These are phyloP conservation scores for Leccinum imitatum DNA, from an alignment of 768 basidiomycete genomes.

Conservation along the genomic window DNA sequence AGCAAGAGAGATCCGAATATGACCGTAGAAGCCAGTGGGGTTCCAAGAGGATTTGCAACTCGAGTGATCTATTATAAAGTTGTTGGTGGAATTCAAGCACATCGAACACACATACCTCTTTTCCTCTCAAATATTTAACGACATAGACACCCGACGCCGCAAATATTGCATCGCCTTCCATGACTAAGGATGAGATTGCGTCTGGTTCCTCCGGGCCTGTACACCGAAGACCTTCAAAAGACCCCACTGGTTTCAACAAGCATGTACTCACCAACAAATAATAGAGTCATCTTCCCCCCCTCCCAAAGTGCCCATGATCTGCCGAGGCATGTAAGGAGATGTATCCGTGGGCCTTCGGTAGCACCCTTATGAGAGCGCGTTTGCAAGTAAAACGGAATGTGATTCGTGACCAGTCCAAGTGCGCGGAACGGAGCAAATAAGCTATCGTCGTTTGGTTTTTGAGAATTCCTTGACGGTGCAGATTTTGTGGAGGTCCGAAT, in stretches of 20 bases:
- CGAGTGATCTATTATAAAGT: conserved; percentile 43
- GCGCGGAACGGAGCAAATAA: conserved; percentile 95
- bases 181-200: conserved; percentile 70
- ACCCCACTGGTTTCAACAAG: neutral
- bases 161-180: conserved; percentile 89
- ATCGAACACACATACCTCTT: conserved; percentile 56
- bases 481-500: conserved; percentile 13
- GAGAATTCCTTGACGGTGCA: conserved; percentile 1
- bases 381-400: conserved; percentile 86
- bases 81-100: conserved; percentile 5
- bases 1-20: conserved; percentile 83
- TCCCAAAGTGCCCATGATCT: conserved; percentile 96
- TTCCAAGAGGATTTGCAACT: conserved; percentile 63
- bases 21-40: conserved; percentile 58
- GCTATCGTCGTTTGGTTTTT: conserved; percentile 20
- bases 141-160: conserved; percentile 65
- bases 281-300: conserved; percentile 85
- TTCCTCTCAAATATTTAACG: conserved; percentile 83
- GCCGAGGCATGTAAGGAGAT: conserved; percentile 85
- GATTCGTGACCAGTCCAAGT: conserved; percentile 90
- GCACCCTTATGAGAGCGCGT: conserved; percentile 82
- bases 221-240: conserved; percentile 6
- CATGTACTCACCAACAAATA: conserved; percentile 81
- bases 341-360: conserved; percentile 77
- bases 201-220: conserved; percentile 81